Evolutionary conservation across 108 stramenopile genomes (phyloP).

Genomic region (Licmophora abbreviata): DNA sequence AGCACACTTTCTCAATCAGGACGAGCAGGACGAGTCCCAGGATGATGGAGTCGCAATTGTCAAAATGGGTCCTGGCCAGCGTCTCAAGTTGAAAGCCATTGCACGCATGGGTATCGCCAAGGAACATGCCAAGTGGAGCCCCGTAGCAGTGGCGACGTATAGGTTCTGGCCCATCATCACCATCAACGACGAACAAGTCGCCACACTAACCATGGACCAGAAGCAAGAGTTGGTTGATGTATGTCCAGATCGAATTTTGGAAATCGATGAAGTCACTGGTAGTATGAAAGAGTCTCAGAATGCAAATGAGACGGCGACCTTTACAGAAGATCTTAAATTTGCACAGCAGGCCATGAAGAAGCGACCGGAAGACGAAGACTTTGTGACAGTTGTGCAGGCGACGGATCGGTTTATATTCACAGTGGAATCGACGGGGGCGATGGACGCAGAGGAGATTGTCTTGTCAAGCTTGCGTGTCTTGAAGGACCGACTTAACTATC

Average conservation of each 20-base stretch:
- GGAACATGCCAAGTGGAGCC: conserved; percentile 98
- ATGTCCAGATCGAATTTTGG: conserved; percentile 85
- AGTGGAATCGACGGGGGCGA: conserved; percentile 80
- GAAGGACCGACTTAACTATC: conserved; percentile 69
- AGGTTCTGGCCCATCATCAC: conserved; percentile 88
- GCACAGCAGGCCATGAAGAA: conserved; percentile 71
- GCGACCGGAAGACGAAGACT: conserved; percentile 79
- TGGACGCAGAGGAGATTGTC: conserved; percentile 84
- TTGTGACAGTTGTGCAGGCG: conserved; percentile 60
- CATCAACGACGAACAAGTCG: conserved; percentile 82
- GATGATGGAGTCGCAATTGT: conserved; percentile 89
- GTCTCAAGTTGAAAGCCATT: conserved; percentile 85
- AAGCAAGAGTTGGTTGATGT: conserved; percentile 79
- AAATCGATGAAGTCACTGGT: conserved; percentile 65
- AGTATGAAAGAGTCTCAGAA: conserved; percentile 59
- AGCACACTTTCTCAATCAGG: conserved; percentile 78
- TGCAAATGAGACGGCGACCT: conserved; percentile 78
- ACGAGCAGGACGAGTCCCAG: conserved; percentile 77
- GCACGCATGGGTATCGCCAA: conserved; percentile 94
- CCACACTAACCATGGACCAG: conserved; percentile 82
- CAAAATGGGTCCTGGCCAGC: conserved; percentile 92
- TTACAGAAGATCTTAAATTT: conserved; percentile 71
- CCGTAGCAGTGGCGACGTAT: conserved; percentile 92
- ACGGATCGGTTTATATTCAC: conserved; percentile 76
- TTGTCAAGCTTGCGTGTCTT: conserved; percentile 65